These are phyloP conservation scores for Aspergillus transmontanensis DNA, from an alignment of 2,329 filamentous ascomycete genomes.

Conservation along the genomic window DNA sequence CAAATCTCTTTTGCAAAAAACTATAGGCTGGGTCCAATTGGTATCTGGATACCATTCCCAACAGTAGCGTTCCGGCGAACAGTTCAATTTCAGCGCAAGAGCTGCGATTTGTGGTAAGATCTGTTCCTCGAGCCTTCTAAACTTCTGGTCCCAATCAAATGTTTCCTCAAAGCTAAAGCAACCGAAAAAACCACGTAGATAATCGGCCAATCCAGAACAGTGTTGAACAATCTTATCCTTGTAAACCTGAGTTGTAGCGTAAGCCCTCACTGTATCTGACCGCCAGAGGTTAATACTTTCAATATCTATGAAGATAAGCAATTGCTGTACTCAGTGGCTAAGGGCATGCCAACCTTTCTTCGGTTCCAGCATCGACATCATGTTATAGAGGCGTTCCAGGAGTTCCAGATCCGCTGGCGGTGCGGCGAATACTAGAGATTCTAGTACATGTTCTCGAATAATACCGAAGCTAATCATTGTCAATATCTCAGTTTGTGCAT, in stretches of 20 bases:
- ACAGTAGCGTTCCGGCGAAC: not conserved
- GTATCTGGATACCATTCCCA: conserved; percentile 1
- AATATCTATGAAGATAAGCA: not conserved
- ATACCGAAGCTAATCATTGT: not conserved
- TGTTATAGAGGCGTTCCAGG: not conserved
- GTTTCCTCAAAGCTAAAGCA: not conserved
- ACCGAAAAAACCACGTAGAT: not conserved
- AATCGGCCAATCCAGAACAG: not conserved
- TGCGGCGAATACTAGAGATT: not conserved
- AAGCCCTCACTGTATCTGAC: conserved; percentile 10
- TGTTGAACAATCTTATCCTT: not conserved
- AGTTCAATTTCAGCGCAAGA: conserved; percentile 1
- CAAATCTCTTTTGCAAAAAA: conserved; percentile 1
- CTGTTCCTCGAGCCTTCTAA: not conserved
- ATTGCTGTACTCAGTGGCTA: no score
- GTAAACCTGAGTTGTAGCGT: not conserved
- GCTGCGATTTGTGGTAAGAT: not conserved
- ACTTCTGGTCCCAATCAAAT: not conserved
- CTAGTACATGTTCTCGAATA: not conserved
- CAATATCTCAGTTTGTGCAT: conserved; percentile 1
- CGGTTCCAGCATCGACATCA: not conserved
- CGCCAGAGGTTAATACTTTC: conserved; percentile 6
- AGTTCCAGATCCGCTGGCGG: not conserved
- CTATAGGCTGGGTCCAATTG: not conserved
- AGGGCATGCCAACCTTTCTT: not conserved